These are phyloP conservation scores for Paspalum notatum DNA, from an alignment of 176 grass and related monocot species.

Conservation along the genomic window DNA sequence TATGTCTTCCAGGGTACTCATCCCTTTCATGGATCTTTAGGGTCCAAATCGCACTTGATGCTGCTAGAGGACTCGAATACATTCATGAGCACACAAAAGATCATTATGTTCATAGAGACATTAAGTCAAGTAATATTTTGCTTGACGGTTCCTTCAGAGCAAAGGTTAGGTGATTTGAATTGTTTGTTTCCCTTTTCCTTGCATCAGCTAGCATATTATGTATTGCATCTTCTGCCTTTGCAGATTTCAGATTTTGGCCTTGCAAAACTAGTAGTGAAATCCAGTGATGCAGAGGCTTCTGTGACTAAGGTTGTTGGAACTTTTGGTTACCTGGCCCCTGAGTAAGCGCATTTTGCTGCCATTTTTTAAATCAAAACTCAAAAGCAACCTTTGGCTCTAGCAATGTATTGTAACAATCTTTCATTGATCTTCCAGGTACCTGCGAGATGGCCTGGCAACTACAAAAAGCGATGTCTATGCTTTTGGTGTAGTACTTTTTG, in stretches of 20 bases:
- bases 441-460: slow-evolving; percentile 90
- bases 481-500: slow-evolving; percentile 95
- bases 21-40: slow-evolving; percentile 95
- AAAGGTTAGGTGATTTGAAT: slow-evolving; percentile 60
- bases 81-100: slow-evolving; percentile 99
- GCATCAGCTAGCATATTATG: not conserved
- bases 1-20: slow-evolving; percentile 65
- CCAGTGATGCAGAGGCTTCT: slow-evolving; percentile 86
- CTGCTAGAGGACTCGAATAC: slow-evolving; percentile 96
- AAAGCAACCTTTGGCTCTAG: slow-evolving; percentile 15
- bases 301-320: slow-evolving; percentile 98
- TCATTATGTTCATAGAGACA: slow-evolving; percentile 99
- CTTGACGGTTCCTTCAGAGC: slow-evolving; percentile 89
- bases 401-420: slow-evolving; percentile 18
- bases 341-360: slow-evolving; percentile 61
- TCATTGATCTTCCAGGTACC: slow-evolving; percentile 67
- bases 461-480: slow-evolving; percentile 98
- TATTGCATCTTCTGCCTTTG: slow-evolving; percentile 15
- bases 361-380: not conserved
- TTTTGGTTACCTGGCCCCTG: slow-evolving; percentile 96
- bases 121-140: slow-evolving; percentile 99
- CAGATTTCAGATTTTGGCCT: slow-evolving; percentile 99
- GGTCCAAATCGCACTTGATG: slow-evolving; percentile 96
- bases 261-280: slow-evolving; percentile 94
- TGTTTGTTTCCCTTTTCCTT: not conserved